These are phyloP conservation scores for Penicillium bialowiezense DNA, from an alignment of 495 filamentous ascomycete species.

Conservation along the genomic window DNA sequence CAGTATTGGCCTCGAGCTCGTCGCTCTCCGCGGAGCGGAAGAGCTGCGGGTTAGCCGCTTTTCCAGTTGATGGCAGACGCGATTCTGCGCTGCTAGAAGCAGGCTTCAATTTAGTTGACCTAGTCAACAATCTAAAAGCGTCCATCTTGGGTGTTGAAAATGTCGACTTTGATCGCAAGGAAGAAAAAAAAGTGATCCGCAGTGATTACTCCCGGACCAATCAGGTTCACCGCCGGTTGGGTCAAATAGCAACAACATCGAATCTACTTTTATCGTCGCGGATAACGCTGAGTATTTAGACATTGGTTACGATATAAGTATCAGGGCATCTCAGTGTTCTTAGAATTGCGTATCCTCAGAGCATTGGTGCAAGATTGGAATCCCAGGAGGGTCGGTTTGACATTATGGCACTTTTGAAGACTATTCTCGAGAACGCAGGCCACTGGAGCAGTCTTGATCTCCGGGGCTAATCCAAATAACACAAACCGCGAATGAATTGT, in stretches of 20 bases:
- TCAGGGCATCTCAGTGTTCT: too few relatives aligned
- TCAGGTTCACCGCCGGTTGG: slow-evolving; percentile 17
- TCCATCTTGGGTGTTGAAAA: slow-evolving; percentile 42
- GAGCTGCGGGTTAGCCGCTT: slow-evolving; percentile 51
- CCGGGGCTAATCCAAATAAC: background rate
- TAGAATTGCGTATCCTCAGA: too few relatives aligned
- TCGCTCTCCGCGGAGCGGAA: slow-evolving; percentile 43
- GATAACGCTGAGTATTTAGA: too few relatives aligned
- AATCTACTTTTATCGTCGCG: background rate
- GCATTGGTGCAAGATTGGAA: too few relatives aligned
- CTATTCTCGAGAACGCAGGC: too few relatives aligned
- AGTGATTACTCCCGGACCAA: slow-evolving; percentile 34
- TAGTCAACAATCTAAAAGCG: slow-evolving; percentile 52
- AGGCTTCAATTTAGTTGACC: slow-evolving; percentile 52
- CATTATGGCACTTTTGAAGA: too few relatives aligned
- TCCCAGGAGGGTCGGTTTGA: too few relatives aligned
- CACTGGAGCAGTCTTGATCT: too few relatives aligned
- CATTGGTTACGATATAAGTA: too few relatives aligned
- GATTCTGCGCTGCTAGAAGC: slow-evolving; percentile 18
- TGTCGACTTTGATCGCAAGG: slow-evolving; percentile 21
- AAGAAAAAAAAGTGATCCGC: slow-evolving; percentile 26
- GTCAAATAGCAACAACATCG: background rate
- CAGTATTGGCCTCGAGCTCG: slow-evolving; percentile 26
- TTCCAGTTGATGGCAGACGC: slow-evolving; percentile 48
- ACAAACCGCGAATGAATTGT: slow-evolving; percentile 15